Evolutionary conservation across 2,329 filamentous ascomycete genomes (phyloP).

Genomic region (Leptosphaerulina australis): DNA sequence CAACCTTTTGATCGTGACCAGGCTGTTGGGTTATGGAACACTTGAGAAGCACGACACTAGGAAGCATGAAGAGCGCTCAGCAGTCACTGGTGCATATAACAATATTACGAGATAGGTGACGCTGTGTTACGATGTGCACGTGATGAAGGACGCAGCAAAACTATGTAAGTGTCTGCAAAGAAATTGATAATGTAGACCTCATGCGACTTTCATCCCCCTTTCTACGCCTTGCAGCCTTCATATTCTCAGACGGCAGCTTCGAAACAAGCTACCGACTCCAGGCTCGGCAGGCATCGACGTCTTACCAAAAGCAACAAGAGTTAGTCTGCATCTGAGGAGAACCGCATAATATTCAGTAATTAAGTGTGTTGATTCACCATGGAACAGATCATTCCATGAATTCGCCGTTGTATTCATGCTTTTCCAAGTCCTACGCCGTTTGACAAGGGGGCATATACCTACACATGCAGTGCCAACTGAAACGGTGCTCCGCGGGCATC

Average conservation of each 20-base stretch:
- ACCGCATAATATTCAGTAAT: neutral
- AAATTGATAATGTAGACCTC: neutral
- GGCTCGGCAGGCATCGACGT: slow-evolving; percentile 4
- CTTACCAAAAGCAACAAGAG: slow-evolving; percentile 7
- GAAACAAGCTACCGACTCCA: slow-evolving; percentile 2
- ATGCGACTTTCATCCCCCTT: neutral
- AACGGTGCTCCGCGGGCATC: neutral
- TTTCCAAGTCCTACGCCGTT: neutral
- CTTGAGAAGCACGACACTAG: neutral
- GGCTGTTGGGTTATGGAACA: slow-evolving; percentile 2
- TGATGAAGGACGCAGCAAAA: neutral
- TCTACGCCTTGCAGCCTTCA: neutral
- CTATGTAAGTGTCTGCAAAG: neutral
- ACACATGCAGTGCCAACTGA: neutral
- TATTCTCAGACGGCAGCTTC: neutral
- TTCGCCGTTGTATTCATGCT: slow-evolving; percentile 9
- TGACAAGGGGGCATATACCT: neutral
- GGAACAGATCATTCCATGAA: neutral
- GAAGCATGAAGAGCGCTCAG: neutral
- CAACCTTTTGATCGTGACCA: slow-evolving; percentile 3
- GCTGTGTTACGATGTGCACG: neutral
- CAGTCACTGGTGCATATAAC: neutral
- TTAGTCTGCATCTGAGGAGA: neutral
- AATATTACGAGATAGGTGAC: neutral
- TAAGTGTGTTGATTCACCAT: neutral